Percentiles rank a stretch among this genome's conserved stretches.
These are phyloP conservation scores for Schrenkiella parvula DNA, from an alignment of 345 rosid species.

Conservation along the genomic window DNA sequence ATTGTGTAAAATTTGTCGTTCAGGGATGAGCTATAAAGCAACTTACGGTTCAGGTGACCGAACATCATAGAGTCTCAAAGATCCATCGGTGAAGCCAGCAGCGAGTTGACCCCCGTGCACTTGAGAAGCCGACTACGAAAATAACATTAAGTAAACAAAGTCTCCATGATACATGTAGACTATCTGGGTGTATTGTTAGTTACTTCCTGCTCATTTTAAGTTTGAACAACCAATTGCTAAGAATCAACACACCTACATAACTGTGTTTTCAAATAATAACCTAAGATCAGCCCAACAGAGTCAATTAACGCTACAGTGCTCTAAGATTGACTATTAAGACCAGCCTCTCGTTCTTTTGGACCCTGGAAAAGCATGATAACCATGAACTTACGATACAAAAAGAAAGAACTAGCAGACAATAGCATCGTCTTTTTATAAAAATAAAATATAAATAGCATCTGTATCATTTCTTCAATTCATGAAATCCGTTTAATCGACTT, in stretches of 20 bases:
- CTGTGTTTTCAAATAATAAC: not conserved
- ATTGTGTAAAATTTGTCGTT: not conserved
- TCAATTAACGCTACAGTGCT: not conserved
- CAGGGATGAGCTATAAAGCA: conserved; percentile 2
- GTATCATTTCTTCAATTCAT: not conserved
- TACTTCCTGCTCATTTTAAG: conserved; percentile 3
- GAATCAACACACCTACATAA: not conserved
- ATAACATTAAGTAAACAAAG: conserved; percentile 8
- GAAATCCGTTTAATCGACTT: not conserved
- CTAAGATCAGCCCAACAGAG: not conserved
- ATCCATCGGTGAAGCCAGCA: conserved; percentile 91
- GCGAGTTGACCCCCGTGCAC: conserved; percentile 81
- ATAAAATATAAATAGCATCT: not conserved
- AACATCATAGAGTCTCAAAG: conserved; percentile 87
- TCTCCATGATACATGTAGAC: not conserved
- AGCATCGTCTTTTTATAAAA: too few species aligned
- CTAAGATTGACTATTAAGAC: not conserved
- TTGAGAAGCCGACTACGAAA: conserved; percentile 87
- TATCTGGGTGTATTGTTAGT: not conserved
- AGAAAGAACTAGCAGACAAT: not conserved
- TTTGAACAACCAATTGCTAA: conserved; percentile 12
- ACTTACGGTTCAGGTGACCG: conserved; percentile 87
- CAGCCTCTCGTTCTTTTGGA: not conserved
- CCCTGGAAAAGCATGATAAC: not conserved
- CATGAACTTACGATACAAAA: conserved; percentile 8